Conservation (phyloP, 2,329 filamentous ascomycete species). For the Zymoseptoria crescenta region DNA sequence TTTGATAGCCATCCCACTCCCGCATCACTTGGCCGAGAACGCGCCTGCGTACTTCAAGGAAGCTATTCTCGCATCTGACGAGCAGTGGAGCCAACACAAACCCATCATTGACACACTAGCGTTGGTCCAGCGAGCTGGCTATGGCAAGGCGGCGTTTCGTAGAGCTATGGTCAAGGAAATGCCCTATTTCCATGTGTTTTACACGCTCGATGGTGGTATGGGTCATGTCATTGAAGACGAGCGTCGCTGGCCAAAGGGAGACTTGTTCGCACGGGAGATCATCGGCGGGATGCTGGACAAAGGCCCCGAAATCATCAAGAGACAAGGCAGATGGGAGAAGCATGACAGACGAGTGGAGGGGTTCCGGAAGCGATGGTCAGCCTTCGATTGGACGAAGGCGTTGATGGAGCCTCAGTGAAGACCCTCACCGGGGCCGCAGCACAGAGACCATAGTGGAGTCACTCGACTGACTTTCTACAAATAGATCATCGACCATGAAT, state of each 20-base stretch:
- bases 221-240: conserved; percentile 88
- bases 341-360: conserved; percentile 61
- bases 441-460: background rate
- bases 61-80: conserved; percentile 77
- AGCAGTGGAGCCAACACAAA: conserved; percentile 92
- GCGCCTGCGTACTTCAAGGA: conserved; percentile 94
- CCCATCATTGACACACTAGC: conserved; percentile 85
- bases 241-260: conserved; percentile 77
- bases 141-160: conserved; percentile 76
- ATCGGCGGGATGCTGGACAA: conserved; percentile 86
- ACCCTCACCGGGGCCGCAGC: background rate
- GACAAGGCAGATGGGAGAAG: conserved; percentile 76
- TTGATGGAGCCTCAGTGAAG: conserved; percentile 40
- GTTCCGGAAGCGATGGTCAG: conserved; percentile 79
- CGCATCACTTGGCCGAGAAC: conserved; percentile 82
- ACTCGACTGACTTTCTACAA: background rate
- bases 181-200: conserved; percentile 99
- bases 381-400: conserved; percentile 80
- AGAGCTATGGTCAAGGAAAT: conserved; percentile 82
- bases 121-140: conserved; percentile 50
- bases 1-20: conserved; percentile 77
- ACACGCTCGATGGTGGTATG: conserved; percentile 80
- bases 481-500: background rate
- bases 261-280: conserved; percentile 86
- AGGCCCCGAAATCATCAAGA: conserved; percentile 75